phyloP scores from a whole-genome alignment of 1,284 basidiomycete species.

The Paramarasmius palmivorus region DNA sequence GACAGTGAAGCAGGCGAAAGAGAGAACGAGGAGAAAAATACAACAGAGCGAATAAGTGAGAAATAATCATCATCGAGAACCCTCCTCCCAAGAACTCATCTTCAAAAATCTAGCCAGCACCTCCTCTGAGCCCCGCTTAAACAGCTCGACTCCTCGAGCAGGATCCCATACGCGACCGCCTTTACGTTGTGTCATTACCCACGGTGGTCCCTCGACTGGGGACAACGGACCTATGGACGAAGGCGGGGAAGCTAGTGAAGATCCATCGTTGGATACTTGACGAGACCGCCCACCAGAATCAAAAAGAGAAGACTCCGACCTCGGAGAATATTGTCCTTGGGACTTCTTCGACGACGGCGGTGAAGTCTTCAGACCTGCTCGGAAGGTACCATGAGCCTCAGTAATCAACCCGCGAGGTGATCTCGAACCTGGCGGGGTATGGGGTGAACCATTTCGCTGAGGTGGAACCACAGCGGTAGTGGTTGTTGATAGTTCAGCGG shows the following conservation, averaged over 20 bases:
- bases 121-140: constrained; percentile 82
- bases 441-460: constrained; percentile 13
- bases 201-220: constrained; percentile 34
- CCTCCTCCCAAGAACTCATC: constrained; percentile 71
- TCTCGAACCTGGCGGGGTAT: constrained; percentile 1
- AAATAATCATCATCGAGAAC: constrained; percentile 18
- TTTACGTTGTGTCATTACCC: constrained; percentile 32
- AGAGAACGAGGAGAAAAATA: constrained; percentile 11
- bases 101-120: constrained; percentile 77
- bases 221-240: constrained; percentile 53
- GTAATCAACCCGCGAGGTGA: not conserved
- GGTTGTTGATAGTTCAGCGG: constrained; percentile 26
- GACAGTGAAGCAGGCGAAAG: constrained; percentile 1
- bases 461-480: constrained; percentile 19
- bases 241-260: constrained; percentile 44
- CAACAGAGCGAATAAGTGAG: constrained; percentile 8
- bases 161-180: constrained; percentile 74
- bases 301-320: not conserved
- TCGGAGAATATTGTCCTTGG: not conserved
- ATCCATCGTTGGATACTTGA: constrained; percentile 32
- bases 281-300: constrained; percentile 24
- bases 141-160: constrained; percentile 74
- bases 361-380: constrained; percentile 8
- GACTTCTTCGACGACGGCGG: constrained; percentile 7
- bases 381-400: constrained; percentile 9